These are phyloP conservation scores for Daldinia sp. DNA, from an alignment of 2,329 filamentous ascomycete genomes.

Conservation along the genomic window DNA sequence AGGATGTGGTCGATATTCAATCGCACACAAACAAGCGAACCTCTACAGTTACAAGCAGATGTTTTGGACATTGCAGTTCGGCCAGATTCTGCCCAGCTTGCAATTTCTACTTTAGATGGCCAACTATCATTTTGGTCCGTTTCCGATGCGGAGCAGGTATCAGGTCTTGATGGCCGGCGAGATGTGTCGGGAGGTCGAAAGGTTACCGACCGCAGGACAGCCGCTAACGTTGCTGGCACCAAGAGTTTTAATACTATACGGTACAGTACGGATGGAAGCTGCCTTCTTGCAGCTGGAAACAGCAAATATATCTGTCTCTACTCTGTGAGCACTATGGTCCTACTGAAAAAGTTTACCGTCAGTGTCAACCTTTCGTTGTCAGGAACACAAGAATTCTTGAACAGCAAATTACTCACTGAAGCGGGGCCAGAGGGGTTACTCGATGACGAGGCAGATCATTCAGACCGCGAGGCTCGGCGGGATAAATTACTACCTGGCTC, in stretches of 20 bases:
- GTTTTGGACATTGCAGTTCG: constrained; percentile 86
- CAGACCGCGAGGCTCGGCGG: constrained; percentile 84
- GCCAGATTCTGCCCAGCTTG: constrained; percentile 89
- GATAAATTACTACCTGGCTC: constrained; percentile 85
- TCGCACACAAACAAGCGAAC: constrained; percentile 93
- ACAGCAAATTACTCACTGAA: constrained; percentile 90
- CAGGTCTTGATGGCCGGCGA: constrained; percentile 86
- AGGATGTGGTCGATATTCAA: constrained; percentile 96
- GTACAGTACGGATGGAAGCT: constrained; percentile 92
- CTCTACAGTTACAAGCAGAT: constrained; percentile 89
- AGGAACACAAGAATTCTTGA: constrained; percentile 95
- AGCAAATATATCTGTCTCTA: constrained; percentile 99
- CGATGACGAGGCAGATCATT: constrained; percentile 86
- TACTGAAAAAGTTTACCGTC: constrained; percentile 95
- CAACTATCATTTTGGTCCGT: constrained; percentile 96
- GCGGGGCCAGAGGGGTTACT: constrained; percentile 85
- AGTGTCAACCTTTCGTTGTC: constrained; percentile 95
- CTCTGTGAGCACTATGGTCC: constrained; percentile 88
- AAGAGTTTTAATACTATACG: constrained; percentile 89
- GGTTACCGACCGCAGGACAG: constrained; percentile 84
- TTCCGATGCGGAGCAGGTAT: constrained; percentile 84
- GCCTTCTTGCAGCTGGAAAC: constrained; percentile 88
- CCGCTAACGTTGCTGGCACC: constrained; percentile 87
- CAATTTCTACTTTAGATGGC: constrained; percentile 90
- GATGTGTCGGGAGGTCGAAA: constrained; percentile 94